These are phyloP conservation scores for Kockiozyma suomiensis DNA, from an alignment of 805 yeast species.

Conservation along the genomic window DNA sequence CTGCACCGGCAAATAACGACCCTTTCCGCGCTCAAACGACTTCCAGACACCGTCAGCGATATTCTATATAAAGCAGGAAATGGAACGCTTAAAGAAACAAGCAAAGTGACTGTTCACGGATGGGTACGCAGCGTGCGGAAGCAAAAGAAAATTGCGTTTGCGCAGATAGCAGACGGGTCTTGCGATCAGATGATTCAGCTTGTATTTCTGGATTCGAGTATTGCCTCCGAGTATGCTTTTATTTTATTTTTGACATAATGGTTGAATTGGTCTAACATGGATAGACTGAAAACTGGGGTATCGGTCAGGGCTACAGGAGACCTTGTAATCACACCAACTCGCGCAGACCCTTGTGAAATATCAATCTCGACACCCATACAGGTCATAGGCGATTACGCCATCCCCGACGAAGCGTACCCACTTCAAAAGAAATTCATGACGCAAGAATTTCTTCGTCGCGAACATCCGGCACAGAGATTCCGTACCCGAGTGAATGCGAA, in stretches of 20 bases:
- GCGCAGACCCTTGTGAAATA: conserved; percentile 50
- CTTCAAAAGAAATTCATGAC: conserved; percentile 79
- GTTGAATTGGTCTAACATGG: background rate
- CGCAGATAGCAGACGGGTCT: conserved; percentile 82
- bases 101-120: conserved; percentile 59
- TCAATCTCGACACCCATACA: conserved; percentile 48
- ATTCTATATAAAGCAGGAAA: background rate
- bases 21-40: background rate
- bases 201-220: conserved; percentile 44
- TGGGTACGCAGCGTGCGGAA: conserved; percentile 73
- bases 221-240: conserved; percentile 20
- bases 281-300: conserved; percentile 38
- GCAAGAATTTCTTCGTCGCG: conserved; percentile 61
- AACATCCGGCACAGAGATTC: conserved; percentile 77
- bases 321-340: conserved; percentile 27
- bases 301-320: conserved; percentile 21
- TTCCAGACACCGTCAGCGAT: conserved; percentile 9
- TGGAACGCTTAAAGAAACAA: conserved; percentile 24
- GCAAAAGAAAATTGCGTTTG: conserved; percentile 75
- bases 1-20: too few species aligned
- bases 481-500: conserved; percentile 67
- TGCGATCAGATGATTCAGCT: conserved; percentile 58
- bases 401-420: conserved; percentile 58
- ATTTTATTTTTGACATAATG: background rate
- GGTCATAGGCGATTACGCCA: conserved; percentile 40